These are phyloP conservation scores for Ephemerocybe angulata DNA, from an alignment of 768 basidiomycete genomes.

Conservation along the genomic window DNA sequence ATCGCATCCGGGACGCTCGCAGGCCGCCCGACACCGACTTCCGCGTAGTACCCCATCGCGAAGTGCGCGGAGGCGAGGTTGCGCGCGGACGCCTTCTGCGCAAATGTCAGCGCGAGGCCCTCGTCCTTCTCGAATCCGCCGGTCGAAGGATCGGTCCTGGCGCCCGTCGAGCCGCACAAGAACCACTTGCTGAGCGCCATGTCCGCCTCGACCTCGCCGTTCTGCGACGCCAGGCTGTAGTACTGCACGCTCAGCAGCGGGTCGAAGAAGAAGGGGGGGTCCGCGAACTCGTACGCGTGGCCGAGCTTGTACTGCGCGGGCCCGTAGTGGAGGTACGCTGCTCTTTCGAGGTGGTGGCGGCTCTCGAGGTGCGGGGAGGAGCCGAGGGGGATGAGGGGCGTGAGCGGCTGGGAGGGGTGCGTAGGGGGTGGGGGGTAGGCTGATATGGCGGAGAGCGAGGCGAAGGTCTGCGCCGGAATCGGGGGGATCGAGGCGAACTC, in stretches of 20 bases:
- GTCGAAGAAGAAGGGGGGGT: conserved; percentile 82
- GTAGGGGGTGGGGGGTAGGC: too few relatives aligned
- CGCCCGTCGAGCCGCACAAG: conserved; percentile 45
- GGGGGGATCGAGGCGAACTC: too few relatives aligned
- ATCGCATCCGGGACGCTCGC: conserved; percentile 61
- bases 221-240: conserved; percentile 77
- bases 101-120: conserved; percentile 79
- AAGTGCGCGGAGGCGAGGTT: conserved; percentile 84
- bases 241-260: conserved; percentile 88
- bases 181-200: conserved; percentile 99
- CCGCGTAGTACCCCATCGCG: conserved; percentile 93
- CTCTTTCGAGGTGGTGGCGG: conserved; percentile 71
- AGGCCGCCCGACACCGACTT: conserved; percentile 82
- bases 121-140: conserved; percentile 83
- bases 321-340: conserved; percentile 80
- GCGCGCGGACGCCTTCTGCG: conserved; percentile 77
- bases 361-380: conserved; percentile 57
- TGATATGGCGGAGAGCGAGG: too few relatives aligned
- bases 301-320: conserved; percentile 93
- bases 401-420: conserved; percentile 38
- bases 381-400: conserved; percentile 44
- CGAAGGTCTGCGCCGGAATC: too few relatives aligned
- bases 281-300: conserved; percentile 88
- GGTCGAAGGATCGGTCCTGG: conserved; percentile 24
- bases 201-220: conserved; percentile 89